Evolutionary conservation across 148 eudicot genomes (phyloP).

Genomic region (Vaccinium vitisidaea): DNA sequence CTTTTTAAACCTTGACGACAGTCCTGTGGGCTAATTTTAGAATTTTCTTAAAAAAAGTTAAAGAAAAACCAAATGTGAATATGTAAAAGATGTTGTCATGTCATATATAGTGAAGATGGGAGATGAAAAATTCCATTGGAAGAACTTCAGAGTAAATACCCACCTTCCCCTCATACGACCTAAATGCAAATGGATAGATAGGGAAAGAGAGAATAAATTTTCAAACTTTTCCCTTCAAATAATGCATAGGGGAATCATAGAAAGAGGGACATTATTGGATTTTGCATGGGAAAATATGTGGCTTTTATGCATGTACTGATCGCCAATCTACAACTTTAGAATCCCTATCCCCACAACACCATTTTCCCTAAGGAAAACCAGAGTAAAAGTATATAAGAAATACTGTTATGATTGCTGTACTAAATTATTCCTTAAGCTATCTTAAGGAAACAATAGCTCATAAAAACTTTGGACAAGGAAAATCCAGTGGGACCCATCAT

Average conservation of each 20-base stretch:
- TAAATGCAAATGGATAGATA: conserved; percentile 28
- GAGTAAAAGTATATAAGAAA: too few relatives aligned
- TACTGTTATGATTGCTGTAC: too few relatives aligned
- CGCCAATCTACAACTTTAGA: not conserved
- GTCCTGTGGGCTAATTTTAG: too few relatives aligned
- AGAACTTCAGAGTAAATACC: not conserved
- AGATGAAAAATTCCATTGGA: conserved; percentile 11
- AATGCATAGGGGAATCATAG: conserved; percentile 45
- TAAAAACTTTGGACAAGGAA: conserved; percentile 17
- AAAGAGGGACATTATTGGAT: conserved; percentile 26
- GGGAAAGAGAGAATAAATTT: conserved; percentile 31
- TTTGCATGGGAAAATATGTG: not conserved
- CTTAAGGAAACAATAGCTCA: not conserved
- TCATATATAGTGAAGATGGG: conserved; percentile 24
- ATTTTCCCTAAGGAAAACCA: not conserved
- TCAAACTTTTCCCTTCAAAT: conserved; percentile 27
- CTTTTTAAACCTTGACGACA: too few relatives aligned
- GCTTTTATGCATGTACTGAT: conserved; percentile 17
- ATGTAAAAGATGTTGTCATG: not conserved
- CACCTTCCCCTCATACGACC: conserved; percentile 51
- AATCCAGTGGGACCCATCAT: conserved; percentile 30
- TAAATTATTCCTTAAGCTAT: too few relatives aligned
- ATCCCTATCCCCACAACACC: not conserved
- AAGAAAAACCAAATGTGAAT: too few relatives aligned
- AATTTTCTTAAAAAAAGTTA: too few relatives aligned